Conservation (phyloP, 495 filamentous ascomycete species). For the Polyplosphaeria fusca region DNA sequence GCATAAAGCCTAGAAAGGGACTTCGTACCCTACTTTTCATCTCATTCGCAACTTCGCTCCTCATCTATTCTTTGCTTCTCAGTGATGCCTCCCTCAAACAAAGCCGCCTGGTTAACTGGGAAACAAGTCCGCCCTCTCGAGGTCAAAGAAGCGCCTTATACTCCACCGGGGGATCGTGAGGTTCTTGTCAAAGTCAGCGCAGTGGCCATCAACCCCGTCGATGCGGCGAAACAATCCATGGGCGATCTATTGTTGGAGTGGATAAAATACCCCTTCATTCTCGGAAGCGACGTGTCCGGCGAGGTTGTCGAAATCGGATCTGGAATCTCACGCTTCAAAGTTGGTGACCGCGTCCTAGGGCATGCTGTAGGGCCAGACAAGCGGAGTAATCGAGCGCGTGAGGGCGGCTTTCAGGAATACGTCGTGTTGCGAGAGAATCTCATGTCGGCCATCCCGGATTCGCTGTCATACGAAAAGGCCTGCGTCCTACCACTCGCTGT, state of each 20-base stretch:
- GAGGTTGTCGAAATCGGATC: constrained; percentile 49
- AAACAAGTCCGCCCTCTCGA: background rate
- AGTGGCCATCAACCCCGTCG: constrained; percentile 49
- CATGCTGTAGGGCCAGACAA: too few species aligned
- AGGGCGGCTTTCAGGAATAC: too few species aligned
- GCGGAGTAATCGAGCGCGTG: too few species aligned
- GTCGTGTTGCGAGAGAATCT: too few species aligned
- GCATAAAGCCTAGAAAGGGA: too few species aligned
- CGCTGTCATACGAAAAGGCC: too few species aligned
- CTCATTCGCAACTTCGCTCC: too few species aligned
- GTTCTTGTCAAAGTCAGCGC: constrained; percentile 44
- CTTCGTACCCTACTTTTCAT: too few species aligned
- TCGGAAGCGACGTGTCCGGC: constrained; percentile 57
- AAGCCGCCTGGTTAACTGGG: background rate
- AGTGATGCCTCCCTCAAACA: background rate
- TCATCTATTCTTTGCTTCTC: too few species aligned
- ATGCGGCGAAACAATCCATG: constrained; percentile 46
- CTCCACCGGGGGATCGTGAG: constrained; percentile 35
- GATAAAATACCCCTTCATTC: constrained; percentile 47
- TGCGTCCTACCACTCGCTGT: too few species aligned
- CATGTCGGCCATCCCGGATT: too few species aligned
- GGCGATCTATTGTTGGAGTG: constrained; percentile 34
- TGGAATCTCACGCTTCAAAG: constrained; percentile 45
- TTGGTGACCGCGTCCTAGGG: too few species aligned
- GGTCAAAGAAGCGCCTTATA: background rate